phyloP scores from a whole-genome alignment of 1,284 basidiomycete genomes.

The Leccinum colubrinum region DNA sequence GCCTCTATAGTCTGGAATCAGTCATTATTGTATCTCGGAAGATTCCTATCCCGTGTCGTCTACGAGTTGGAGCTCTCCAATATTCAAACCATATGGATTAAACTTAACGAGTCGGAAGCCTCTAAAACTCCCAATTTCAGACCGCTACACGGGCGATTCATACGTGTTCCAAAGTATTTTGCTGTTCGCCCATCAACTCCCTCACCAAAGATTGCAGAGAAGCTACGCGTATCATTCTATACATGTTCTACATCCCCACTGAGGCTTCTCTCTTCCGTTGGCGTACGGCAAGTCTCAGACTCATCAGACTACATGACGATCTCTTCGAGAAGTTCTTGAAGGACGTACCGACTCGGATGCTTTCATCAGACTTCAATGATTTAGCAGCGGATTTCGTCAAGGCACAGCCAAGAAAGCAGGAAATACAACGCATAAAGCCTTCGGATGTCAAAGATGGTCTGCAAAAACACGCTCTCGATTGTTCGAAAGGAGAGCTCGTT shows the following conservation, averaged over 20 bases:
- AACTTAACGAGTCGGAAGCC: not conserved
- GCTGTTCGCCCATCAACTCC: conserved; percentile 85
- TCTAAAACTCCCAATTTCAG: conserved; percentile 36
- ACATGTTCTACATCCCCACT: conserved; percentile 52
- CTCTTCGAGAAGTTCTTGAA: conserved; percentile 76
- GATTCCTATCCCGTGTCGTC: conserved; percentile 74
- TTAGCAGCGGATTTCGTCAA: conserved; percentile 63
- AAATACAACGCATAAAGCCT: conserved; percentile 75
- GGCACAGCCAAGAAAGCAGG: conserved; percentile 48
- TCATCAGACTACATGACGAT: conserved; percentile 74
- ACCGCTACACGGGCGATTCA: conserved; percentile 42
- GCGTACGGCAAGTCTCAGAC: conserved; percentile 64
- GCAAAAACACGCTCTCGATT: conserved; percentile 60
- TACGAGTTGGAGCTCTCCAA: conserved; percentile 82
- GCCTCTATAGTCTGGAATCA: conserved; percentile 67
- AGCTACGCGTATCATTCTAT: conserved; percentile 83
- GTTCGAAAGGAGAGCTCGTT: conserved; percentile 61
- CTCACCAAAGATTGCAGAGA: conserved; percentile 68
- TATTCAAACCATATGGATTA: conserved; percentile 35
- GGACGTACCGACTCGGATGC: conserved; percentile 57
- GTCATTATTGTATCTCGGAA: conserved; percentile 82
- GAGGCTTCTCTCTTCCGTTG: conserved; percentile 77
- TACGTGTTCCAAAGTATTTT: conserved; percentile 87
- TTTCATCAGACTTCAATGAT: conserved; percentile 61
- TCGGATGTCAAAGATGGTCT: conserved; percentile 83